Conservation (phyloP, 495 filamentous ascomycete genomes). For the Neurospora africana region DNA sequence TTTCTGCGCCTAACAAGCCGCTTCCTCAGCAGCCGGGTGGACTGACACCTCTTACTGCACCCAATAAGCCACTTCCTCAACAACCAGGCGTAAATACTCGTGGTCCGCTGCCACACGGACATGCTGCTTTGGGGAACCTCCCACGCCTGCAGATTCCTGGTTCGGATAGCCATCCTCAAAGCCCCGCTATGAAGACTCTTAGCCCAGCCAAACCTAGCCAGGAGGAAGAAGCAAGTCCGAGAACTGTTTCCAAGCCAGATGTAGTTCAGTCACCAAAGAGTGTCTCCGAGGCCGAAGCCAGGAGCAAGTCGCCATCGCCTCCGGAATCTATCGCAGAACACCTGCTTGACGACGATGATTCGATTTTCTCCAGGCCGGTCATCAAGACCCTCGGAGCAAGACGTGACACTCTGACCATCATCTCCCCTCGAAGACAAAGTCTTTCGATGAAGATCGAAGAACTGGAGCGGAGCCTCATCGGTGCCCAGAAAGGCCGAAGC, state of each 20-base stretch:
- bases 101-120: background rate
- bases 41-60: background rate
- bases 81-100: background rate
- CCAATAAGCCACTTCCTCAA: background rate
- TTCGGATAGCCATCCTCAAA: background rate
- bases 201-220: background rate
- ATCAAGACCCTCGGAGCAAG: conserved; percentile 32
- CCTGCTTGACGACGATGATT: conserved; percentile 11
- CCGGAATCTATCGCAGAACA: conserved; percentile 3
- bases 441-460: conserved; percentile 38
- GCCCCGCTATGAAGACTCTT: background rate
- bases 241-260: background rate
- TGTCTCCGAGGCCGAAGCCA: background rate
- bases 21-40: background rate
- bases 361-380: conserved; percentile 19
- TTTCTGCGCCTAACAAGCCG: conserved; percentile 2
- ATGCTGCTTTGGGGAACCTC: background rate
- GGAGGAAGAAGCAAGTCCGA: background rate
- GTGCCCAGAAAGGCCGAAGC: conserved; percentile 15
- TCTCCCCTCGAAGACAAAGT: conserved; percentile 25
- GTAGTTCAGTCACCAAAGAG: background rate
- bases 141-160: conserved; percentile 2
- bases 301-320: background rate
- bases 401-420: conserved; percentile 31
- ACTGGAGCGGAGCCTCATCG: conserved; percentile 21